A percentile compares a stretch with the other conserved stretches of the same genome.
Evolutionary conservation across 2,329 filamentous ascomycete species (phyloP).

Genomic region (Phyllosticta citribraziliensis): DNA sequence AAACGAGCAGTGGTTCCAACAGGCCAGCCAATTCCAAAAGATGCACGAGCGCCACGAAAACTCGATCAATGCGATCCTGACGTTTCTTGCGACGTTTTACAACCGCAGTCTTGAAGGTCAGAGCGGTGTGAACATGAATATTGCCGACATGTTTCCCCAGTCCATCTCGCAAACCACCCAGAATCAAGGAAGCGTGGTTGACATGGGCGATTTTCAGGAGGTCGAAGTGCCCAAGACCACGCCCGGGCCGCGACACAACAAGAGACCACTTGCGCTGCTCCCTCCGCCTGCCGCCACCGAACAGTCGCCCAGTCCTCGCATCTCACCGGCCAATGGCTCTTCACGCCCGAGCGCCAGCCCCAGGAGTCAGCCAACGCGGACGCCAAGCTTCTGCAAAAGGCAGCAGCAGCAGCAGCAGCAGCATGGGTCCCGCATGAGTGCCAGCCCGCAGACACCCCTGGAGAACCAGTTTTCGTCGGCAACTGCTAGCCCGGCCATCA

Average conservation of each 20-base stretch:
- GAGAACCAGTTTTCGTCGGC: slow-evolving; percentile 4
- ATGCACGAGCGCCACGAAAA: slow-evolving; percentile 96
- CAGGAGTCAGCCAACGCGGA: slow-evolving; percentile 1
- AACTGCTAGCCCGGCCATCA: slow-evolving; percentile 21
- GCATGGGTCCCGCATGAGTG: not conserved
- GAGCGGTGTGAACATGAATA: slow-evolving; percentile 65
- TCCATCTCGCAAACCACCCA: slow-evolving; percentile 42
- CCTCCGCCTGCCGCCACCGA: slow-evolving; percentile 25
- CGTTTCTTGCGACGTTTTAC: slow-evolving; percentile 94
- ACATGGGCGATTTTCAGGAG: slow-evolving; percentile 47
- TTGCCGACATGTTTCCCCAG: slow-evolving; percentile 75
- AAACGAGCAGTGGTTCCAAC: slow-evolving; percentile 78
- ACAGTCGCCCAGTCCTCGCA: slow-evolving; percentile 3
- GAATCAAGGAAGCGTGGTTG: slow-evolving; percentile 50
- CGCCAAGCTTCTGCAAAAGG: slow-evolving; percentile 3
- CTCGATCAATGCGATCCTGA: slow-evolving; percentile 97
- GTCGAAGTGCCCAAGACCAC: slow-evolving; percentile 22
- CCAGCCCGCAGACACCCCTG: slow-evolving; percentile 4
- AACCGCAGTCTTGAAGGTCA: slow-evolving; percentile 85
- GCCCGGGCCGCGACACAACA: slow-evolving; percentile 24
- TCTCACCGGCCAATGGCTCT: not conserved
- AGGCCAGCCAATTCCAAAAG: slow-evolving; percentile 80
- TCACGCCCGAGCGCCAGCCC: not conserved
- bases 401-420: slow-evolving; percentile 2
- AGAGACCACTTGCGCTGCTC: slow-evolving; percentile 27